Evolutionary conservation across 345 rosid genomes (phyloP), one percentile per base, ranked within the genome.

Genomic region (Arabidopsis arenosa): DNA sequence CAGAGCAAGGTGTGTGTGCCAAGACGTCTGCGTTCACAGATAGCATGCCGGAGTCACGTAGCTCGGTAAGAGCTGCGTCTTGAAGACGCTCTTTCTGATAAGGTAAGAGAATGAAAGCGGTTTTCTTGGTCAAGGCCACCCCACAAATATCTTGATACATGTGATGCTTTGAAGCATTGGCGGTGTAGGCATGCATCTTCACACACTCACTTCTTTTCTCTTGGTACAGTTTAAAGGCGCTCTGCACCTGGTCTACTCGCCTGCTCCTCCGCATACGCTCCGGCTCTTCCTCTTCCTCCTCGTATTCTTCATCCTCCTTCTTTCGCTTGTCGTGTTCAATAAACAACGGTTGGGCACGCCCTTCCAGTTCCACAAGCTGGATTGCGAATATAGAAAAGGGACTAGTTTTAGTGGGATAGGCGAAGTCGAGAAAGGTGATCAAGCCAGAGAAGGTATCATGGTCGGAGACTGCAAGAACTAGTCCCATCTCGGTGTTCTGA

Each of bases 101-200:
- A 6, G 96, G 95, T 37, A 90, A 48, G 54, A 92, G 73, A 54
- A 94, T 84, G n/a, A 94, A 60, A 12, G 82, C 47, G 0, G 95
- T 80, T 68, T 85, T 82, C 21, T 79, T 85, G 2, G 7, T 33
- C 35, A 87, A 52, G 1, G 97, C 97, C 1, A 89, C 67, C 85
- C 86, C 87, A 48, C 96, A 92, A 1, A 94, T 67, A 45, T 92
- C 88, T 57, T 85, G 96, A 58, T 86, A 85, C 95, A 92, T 94
- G 0, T 92, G 80, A 63, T 84, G 69, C 70, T 82, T 85, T 0
- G 90, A 83, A 0, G 89, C 79, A 30, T 82, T 49, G 17, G 89
- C 79, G 0, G 96, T 85, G 84, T 67, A 87, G n/a, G 83, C 71
- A 6, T 59, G 82, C 32, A 86, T 56, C 10, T 32, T 63, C n/a